Evolutionary conservation across 1,284 basidiomycete species (phyloP).

Genomic region (Leccinum griseonigrum): DNA sequence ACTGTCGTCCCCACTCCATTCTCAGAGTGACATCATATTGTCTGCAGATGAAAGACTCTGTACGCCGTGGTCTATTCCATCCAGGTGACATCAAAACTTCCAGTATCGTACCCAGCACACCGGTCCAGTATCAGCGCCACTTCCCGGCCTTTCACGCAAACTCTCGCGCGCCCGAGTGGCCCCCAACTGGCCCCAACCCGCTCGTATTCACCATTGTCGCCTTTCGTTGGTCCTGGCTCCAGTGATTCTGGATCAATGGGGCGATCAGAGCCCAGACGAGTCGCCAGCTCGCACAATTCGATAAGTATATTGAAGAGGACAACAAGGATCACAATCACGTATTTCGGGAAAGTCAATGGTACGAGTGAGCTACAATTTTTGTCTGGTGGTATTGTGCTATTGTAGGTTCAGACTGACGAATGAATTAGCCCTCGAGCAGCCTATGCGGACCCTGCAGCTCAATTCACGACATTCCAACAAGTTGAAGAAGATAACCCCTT

Average conservation of each 20-base stretch:
- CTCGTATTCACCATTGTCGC: slow-evolving; percentile 53
- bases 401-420: background rate
- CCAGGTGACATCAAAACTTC: slow-evolving; percentile 83
- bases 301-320: slow-evolving; percentile 85
- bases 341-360: slow-evolving; percentile 71
- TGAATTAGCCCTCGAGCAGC: slow-evolving; percentile 52
- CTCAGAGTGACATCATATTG: background rate
- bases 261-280: slow-evolving; percentile 53
- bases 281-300: slow-evolving; percentile 58
- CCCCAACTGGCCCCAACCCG: slow-evolving; percentile 26
- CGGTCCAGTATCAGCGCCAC: slow-evolving; percentile 63
- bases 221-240: slow-evolving; percentile 46
- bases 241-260: slow-evolving; percentile 56
- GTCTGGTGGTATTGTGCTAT: background rate
- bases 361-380: slow-evolving; percentile 44
- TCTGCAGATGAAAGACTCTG: slow-evolving; percentile 64
- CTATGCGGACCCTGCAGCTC: slow-evolving; percentile 72
- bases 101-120: slow-evolving; percentile 46
- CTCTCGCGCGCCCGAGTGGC: slow-evolving; percentile 35
- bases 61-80: slow-evolving; percentile 76
- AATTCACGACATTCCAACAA: slow-evolving; percentile 82
- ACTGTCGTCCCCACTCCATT: background rate
- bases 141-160: slow-evolving; percentile 48
- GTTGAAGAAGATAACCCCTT: slow-evolving; percentile 93
- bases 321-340: slow-evolving; percentile 90